These are phyloP conservation scores for Chaetoceros tenuissimus DNA, from an alignment of 108 stramenopile genomes.

Conservation along the genomic window DNA sequence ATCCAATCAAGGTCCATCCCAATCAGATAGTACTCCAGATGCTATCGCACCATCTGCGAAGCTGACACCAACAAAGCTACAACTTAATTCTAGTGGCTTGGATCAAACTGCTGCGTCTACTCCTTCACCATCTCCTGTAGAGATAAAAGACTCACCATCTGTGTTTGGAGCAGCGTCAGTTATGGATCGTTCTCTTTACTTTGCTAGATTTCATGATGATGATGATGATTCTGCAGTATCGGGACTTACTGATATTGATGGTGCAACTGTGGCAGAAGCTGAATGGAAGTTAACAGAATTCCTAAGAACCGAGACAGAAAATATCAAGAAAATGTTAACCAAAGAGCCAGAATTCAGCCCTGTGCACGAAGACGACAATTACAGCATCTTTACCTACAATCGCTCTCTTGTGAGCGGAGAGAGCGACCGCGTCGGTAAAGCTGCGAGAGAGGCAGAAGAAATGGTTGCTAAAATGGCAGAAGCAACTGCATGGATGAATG, in stretches of 20 bases:
- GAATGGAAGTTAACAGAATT: slow-evolving; percentile 22
- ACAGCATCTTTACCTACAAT: background rate
- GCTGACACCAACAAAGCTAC: background rate
- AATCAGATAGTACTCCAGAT: background rate
- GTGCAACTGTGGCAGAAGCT: slow-evolving; percentile 2
- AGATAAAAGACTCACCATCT: background rate
- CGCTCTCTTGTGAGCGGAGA: background rate
- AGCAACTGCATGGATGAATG: background rate
- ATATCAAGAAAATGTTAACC: slow-evolving; percentile 24
- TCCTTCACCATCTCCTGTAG: background rate
- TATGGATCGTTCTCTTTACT: background rate
- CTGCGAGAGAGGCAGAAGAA: background rate
- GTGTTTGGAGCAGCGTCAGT: background rate
- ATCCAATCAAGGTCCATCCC: background rate
- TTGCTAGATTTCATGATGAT: background rate
- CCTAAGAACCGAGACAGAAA: slow-evolving; percentile 35
- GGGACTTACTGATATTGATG: background rate
- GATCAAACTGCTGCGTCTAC: background rate
- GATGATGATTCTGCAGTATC: background rate
- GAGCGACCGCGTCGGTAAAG: background rate
- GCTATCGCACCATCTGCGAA: background rate
- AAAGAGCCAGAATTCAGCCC: background rate
- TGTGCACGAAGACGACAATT: background rate
- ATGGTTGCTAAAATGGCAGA: background rate
- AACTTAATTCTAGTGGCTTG: background rate